Evolutionary conservation across 2,329 filamentous ascomycete genomes (phyloP).

Genomic region (Penicillium glabrum): DNA sequence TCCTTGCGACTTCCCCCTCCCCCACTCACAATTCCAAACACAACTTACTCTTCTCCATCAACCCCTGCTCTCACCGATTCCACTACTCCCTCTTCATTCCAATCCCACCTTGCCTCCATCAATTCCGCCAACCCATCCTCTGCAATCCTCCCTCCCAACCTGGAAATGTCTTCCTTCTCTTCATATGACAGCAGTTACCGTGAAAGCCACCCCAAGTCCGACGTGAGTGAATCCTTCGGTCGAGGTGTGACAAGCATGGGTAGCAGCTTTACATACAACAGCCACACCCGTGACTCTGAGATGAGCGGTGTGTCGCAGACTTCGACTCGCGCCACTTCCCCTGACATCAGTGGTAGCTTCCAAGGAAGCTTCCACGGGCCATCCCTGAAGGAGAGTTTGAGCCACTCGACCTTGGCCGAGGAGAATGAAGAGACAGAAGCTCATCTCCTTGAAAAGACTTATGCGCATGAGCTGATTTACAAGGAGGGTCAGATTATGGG

Average conservation of each 20-base stretch:
- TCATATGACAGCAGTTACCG: constrained; percentile 36
- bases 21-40: constrained; percentile 46
- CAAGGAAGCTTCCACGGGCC: constrained; percentile 59
- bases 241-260: constrained; percentile 74
- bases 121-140: constrained; percentile 29
- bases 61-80: constrained; percentile 39
- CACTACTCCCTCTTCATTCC: constrained; percentile 40
- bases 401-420: constrained; percentile 65
- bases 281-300: constrained; percentile 72
- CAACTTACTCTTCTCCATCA: constrained; percentile 28
- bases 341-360: constrained; percentile 61
- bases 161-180: constrained; percentile 31
- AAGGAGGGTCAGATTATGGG: constrained; percentile 95
- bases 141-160: constrained; percentile 27
- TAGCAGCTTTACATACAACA: constrained; percentile 75
- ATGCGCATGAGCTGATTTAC: constrained; percentile 87
- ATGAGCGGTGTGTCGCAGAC: constrained; percentile 75
- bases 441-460: constrained; percentile 86
- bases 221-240: constrained; percentile 47
- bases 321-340: constrained; percentile 86
- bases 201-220: constrained; percentile 34
- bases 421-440: constrained; percentile 78
- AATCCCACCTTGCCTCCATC: constrained; percentile 41
- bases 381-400: constrained; percentile 68
- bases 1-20: constrained; percentile 46